A percentile compares a stretch with the other conserved stretches of the same genome.
Evolutionary conservation across 129 eudicot species (phyloP).

Genomic region (Deinandra increscens): DNA sequence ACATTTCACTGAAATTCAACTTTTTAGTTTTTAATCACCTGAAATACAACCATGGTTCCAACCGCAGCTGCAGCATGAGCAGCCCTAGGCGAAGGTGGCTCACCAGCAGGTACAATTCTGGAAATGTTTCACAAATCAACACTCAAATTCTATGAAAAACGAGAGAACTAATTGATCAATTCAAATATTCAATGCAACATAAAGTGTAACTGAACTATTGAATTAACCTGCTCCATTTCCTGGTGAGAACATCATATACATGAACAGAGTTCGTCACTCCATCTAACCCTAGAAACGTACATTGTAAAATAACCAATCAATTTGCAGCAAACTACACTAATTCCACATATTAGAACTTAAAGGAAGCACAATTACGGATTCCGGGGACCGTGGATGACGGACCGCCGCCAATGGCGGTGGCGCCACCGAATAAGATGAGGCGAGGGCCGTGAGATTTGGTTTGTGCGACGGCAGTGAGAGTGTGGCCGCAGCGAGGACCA

Average conservation of each 20-base stretch:
- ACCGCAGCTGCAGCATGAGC: constrained; percentile 97
- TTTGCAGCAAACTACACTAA: too few species aligned
- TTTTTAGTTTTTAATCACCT: constrained; percentile 51
- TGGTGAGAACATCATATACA: constrained; percentile 69
- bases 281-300: constrained; percentile 56
- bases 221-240: constrained; percentile 78
- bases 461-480: constrained; percentile 80
- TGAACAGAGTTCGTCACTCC: constrained; percentile 89
- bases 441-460: constrained; percentile 82
- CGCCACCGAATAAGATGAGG: constrained; percentile 82
- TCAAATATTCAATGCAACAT: background rate
- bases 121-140: constrained; percentile 23
- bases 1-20: background rate
- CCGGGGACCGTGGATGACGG: constrained; percentile 62
- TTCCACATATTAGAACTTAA: background rate
- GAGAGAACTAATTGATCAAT: too few species aligned
- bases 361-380: constrained; percentile 43
- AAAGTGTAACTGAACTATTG: background rate
- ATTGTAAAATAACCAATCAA: constrained; percentile 1
- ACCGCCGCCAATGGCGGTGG: constrained; percentile 90
- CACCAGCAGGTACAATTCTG: constrained; percentile 83
- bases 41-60: constrained; percentile 97
- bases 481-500: constrained; percentile 88
- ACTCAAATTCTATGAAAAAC: background rate
- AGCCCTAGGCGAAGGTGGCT: constrained; percentile 97